Base-by-base conservation (phyloP, 2,329 filamentous ascomycete genomes). In the Aureobasidium namibiae region DNA sequence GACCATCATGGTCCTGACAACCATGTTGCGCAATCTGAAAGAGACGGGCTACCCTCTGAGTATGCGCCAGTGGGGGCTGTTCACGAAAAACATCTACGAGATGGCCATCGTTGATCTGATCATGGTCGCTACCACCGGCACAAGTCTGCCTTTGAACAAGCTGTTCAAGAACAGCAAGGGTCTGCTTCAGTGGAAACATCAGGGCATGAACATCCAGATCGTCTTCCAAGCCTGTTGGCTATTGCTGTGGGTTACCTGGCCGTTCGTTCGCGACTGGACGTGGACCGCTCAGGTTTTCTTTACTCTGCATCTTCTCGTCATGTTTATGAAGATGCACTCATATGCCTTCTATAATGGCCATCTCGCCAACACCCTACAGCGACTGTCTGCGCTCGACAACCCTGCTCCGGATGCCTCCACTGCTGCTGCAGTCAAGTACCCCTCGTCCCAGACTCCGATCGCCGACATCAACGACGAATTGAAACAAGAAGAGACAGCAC, bases 251-350 rank as follows among this genome's bases (percentile, higher is more conserved):
- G 61, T 61, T 14, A 53, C 18, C 4, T 84, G 91, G 69, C 94
- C 94, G 0, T 97, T 97, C 65, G 73, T 87, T 66, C 79, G 95
- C 9, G 81, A 88, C 54, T 99, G 94, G 94, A 89, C 91, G 2
- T 99, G 94, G 94, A 99, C 94, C 0, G 87, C 92, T 2, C 94
- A 97, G 70, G 94, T 99, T 39, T 99, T 95, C 72, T 83, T 99
- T 66, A 87, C 92, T 11, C 79, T 99, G 34, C 94, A 99, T 73
- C 87, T 91, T 44, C 84, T 99, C 74, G 87, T 90, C 8, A 80
- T 99, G 21, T 84, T 96, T 53, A 99, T 99, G 94, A 99, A 99
- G 79, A 94, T 97, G 85, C 94, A 99, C 73, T 96, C 92, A 6
- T 99, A 96, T 69, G 89, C 90, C 24, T 99, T 97, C 73, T 99